phyloP scores from a whole-genome alignment of 495 filamentous ascomycete species.

The Venustampulla echinocandica region DNA sequence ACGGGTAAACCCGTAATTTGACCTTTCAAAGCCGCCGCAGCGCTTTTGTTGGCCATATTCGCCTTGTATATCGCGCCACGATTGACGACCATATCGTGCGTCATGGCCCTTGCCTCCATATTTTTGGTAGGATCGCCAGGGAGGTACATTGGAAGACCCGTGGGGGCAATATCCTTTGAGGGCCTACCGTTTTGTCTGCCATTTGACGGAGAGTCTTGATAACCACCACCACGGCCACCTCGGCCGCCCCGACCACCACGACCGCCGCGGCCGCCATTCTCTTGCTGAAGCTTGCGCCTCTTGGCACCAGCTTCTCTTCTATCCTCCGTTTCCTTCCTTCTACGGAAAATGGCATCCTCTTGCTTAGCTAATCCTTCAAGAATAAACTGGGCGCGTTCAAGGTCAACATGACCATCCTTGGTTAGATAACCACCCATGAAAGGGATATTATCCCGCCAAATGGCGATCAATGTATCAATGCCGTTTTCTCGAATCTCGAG shows the following conservation, averaged over 20 bases:
- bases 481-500: slow-evolving; percentile 95
- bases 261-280: slow-evolving; percentile 39
- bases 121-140: slow-evolving; percentile 53
- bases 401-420: slow-evolving; percentile 84
- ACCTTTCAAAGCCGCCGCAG: slow-evolving; percentile 80
- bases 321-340: slow-evolving; percentile 75
- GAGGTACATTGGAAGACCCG: slow-evolving; percentile 20
- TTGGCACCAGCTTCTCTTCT: slow-evolving; percentile 68
- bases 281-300: slow-evolving; percentile 63
- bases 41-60: slow-evolving; percentile 88
- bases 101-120: slow-evolving; percentile 50
- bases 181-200: slow-evolving; percentile 17
- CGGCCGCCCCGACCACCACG: slow-evolving; percentile 31
- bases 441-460: slow-evolving; percentile 90
- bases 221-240: slow-evolving; percentile 29
- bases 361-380: slow-evolving; percentile 84
- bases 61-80: slow-evolving; percentile 63
- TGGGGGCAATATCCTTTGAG: slow-evolving; percentile 9
- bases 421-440: slow-evolving; percentile 92
- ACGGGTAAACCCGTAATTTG: slow-evolving; percentile 53
- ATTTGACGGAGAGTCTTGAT: slow-evolving; percentile 19
- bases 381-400: slow-evolving; percentile 81
- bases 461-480: slow-evolving; percentile 89
- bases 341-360: slow-evolving; percentile 87
- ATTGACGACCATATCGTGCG: slow-evolving; percentile 85